These are phyloP conservation scores for Cordyceps pruinosa DNA, from an alignment of 2,329 filamentous ascomycete species.

Conservation along the genomic window DNA sequence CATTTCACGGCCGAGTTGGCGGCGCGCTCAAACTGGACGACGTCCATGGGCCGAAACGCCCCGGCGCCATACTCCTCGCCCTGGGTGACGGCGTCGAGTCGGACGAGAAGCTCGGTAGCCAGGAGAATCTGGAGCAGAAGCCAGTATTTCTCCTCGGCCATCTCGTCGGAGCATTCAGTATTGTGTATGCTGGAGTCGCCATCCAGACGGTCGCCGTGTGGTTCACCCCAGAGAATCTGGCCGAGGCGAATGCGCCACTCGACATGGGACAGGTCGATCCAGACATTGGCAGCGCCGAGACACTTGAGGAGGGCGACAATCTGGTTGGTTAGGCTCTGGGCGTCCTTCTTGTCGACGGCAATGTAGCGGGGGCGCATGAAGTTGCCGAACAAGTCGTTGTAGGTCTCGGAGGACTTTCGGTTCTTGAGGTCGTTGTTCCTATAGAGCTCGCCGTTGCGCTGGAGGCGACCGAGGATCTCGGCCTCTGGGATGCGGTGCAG, in stretches of 20 bases:
- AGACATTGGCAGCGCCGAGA: slow-evolving; percentile 58
- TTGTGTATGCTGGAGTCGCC: slow-evolving; percentile 47
- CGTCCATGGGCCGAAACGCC: slow-evolving; percentile 47
- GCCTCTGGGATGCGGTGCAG: slow-evolving; percentile 51
- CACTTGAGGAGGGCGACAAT: slow-evolving; percentile 62
- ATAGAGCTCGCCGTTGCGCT: slow-evolving; percentile 50
- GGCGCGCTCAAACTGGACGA: slow-evolving; percentile 55
- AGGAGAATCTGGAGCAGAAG: slow-evolving; percentile 59
- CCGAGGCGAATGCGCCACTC: slow-evolving; percentile 70
- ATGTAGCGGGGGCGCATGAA: slow-evolving; percentile 51
- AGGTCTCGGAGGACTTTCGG: slow-evolving; percentile 49
- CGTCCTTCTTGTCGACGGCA: slow-evolving; percentile 51
- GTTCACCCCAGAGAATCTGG: slow-evolving; percentile 61
- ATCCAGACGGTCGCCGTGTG: slow-evolving; percentile 44
- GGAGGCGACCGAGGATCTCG: slow-evolving; percentile 51
- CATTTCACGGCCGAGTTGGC: slow-evolving; percentile 58
- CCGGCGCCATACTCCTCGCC: slow-evolving; percentile 49
- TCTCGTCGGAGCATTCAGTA: slow-evolving; percentile 40
- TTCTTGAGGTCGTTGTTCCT: slow-evolving; percentile 44
- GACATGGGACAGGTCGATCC: slow-evolving; percentile 67
- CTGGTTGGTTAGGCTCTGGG: slow-evolving; percentile 60
- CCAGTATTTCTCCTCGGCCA: slow-evolving; percentile 60
- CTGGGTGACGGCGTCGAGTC: slow-evolving; percentile 56
- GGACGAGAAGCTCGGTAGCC: slow-evolving; percentile 57
- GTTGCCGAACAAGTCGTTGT: slow-evolving; percentile 55